Evolutionary conservation across 2,329 filamentous ascomycete species (phyloP), one percentile per base, ranked within the genome.

Genomic region (Didymella sp.): DNA sequence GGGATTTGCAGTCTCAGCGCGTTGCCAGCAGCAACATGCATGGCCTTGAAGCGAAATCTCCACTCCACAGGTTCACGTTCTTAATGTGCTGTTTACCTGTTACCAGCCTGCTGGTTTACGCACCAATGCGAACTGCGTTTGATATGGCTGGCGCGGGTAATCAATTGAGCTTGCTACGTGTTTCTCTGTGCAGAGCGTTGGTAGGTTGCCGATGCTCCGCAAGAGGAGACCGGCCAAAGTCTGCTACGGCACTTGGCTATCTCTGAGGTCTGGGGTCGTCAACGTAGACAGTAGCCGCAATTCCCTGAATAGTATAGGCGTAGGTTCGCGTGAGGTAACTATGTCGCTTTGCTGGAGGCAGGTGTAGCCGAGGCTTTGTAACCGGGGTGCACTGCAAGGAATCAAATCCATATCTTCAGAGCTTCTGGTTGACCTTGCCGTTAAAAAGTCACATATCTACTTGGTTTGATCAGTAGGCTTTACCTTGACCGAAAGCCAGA

Each of bases 1-100:
- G 69, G 68, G 60, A 53, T 45, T 58, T 62, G 68, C 68, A 67
- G 61, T 50, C 60, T 60, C 61, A 69, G 55, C 59, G 62, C 61
- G 60, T 64, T 59, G 63, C 53, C 69, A 64, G 56, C 63, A 66
- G 48, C 60, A 56, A 60, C 57, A 61, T 62, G 57, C 62, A 60
- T 45, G 56, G 48, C 43, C 52, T 51, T 48, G 58, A 51, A 44
- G 51, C 54, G 44, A 51, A 54, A 61, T 58, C 51, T 45, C 48
- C 43, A 46, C 48, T 57, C 48, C 49, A 57, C 54, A 45, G 19
- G 58, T 57, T 59, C 51, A 40, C 52, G 41, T 54, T 48, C 45
- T 46, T 43, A 42, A 52, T 67, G 66, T 48, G 60, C 42, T 69
- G 60, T 59, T 42, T 46, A 52, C 17, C 28, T 37, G 45, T 40